Evolutionary conservation across 192 early-diverging fungal genomes (phyloP).

Genomic region (Entomortierella chlamydospora): DNA sequence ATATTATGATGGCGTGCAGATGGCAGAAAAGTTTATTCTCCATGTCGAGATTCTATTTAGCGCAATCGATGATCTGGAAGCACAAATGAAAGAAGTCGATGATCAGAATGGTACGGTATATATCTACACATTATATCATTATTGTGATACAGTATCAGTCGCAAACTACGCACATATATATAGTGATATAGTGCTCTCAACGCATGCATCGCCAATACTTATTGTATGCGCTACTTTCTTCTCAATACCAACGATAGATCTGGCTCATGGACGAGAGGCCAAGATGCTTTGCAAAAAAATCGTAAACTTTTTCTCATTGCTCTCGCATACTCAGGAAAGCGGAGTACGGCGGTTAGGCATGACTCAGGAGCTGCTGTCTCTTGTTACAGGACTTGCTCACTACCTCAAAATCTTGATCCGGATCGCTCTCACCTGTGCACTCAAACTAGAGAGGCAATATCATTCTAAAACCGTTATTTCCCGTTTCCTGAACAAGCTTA

Average conservation of each 20-base stretch:
- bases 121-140: neutral
- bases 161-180: no score
- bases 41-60: conserved; percentile 94
- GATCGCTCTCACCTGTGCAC: conserved; percentile 85
- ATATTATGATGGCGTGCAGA: conserved; percentile 83
- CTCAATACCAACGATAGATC: conserved; percentile 12
- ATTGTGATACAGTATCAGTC: no score
- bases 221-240: neutral
- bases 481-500: conserved; percentile 83
- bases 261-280: conserved; percentile 84
- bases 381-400: conserved; percentile 93
- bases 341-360: conserved; percentile 66
- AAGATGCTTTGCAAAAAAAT: conserved; percentile 96
- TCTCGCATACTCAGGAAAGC: conserved; percentile 78
- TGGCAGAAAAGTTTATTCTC: conserved; percentile 88
- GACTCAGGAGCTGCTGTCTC: conserved; percentile 88
- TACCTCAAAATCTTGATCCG: conserved; percentile 92
- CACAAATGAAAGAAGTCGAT: conserved; percentile 54
- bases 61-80: conserved; percentile 89
- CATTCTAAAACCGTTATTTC: conserved; percentile 63
- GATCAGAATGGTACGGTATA: conserved; percentile 23
- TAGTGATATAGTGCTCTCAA: no score
- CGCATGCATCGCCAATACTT: neutral
- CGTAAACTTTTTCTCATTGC: conserved; percentile 92
- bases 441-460: conserved; percentile 77